These are phyloP conservation scores for Taiwanofungus camphoratus DNA, from an alignment of 1,284 basidiomycete genomes.

Conservation along the genomic window DNA sequence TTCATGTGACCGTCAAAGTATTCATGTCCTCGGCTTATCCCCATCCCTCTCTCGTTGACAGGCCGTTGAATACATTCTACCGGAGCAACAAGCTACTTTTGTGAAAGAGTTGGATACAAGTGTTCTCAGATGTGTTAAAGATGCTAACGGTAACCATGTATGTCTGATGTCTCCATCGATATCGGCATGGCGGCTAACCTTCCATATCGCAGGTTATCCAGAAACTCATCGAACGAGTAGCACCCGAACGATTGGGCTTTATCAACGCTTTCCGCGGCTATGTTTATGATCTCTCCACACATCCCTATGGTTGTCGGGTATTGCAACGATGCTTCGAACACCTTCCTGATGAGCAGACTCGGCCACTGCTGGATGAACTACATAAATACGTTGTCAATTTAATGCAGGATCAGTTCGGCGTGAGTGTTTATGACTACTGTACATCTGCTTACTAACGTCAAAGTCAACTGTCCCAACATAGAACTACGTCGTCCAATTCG, in stretches of 20 bases:
- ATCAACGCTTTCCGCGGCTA: slow-evolving; percentile 76
- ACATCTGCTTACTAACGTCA: slow-evolving; percentile 12
- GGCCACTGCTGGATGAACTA: slow-evolving; percentile 81
- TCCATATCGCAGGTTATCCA: slow-evolving; percentile 57
- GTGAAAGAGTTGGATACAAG: slow-evolving; percentile 80
- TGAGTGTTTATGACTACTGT: slow-evolving; percentile 32
- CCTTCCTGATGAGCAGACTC: slow-evolving; percentile 63
- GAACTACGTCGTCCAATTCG: slow-evolving; percentile 96
- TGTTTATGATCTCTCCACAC: slow-evolving; percentile 81
- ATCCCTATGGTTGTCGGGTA: slow-evolving; percentile 94
- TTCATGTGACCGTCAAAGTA: not conserved
- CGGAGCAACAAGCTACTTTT: slow-evolving; percentile 72
- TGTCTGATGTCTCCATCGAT: slow-evolving; percentile 15
- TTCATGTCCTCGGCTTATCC: slow-evolving; percentile 2
- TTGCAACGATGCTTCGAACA: slow-evolving; percentile 92
- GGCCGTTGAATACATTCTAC: slow-evolving; percentile 81
- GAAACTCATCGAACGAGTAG: slow-evolving; percentile 80
- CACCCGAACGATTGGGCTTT: slow-evolving; percentile 73
- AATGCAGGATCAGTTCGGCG: slow-evolving; percentile 88
- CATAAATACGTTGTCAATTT: slow-evolving; percentile 66
- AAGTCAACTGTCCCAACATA: slow-evolving; percentile 28
- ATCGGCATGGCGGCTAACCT: not conserved
- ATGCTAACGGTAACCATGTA: slow-evolving; percentile 95
- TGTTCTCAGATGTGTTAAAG: slow-evolving; percentile 85
- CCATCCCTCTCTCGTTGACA: slow-evolving; percentile 27